Conservation (phyloP, 2,329 filamentous ascomycete genomes). For the Aureobasidium sp. region DNA sequence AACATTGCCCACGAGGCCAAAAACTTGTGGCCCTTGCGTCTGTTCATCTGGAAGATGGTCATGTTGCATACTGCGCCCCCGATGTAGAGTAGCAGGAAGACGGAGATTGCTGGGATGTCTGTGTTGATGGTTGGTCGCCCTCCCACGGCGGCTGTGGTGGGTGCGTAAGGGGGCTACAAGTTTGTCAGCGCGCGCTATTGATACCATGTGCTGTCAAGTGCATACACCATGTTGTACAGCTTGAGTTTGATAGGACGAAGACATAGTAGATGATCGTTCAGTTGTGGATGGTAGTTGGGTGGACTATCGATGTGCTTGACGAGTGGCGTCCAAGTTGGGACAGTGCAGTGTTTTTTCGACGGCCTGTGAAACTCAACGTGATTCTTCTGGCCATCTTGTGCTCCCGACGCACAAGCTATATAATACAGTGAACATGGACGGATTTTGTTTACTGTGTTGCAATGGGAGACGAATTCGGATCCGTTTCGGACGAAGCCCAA, state of each 20-base stretch:
- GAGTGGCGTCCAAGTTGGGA: background rate
- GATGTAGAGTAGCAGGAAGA: constrained; percentile 37
- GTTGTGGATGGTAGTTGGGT: background rate
- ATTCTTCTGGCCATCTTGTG: background rate
- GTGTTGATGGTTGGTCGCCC: constrained; percentile 28
- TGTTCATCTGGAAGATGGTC: constrained; percentile 34
- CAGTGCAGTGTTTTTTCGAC: background rate
- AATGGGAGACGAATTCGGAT: background rate
- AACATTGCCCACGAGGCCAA: constrained; percentile 33
- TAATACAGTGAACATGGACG: background rate
- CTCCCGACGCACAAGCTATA: background rate
- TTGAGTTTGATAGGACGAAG: background rate
- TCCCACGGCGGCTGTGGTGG: constrained; percentile 27
- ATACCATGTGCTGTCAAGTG: constrained; percentile 10
- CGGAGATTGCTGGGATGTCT: constrained; percentile 34
- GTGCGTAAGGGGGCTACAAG: constrained; percentile 21
- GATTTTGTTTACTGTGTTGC: background rate
- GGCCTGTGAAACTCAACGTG: background rate
- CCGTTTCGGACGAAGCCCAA: background rate
- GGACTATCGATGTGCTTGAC: background rate
- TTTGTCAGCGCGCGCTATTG: background rate
- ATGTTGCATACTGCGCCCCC: constrained; percentile 33
- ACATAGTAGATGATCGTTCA: background rate
- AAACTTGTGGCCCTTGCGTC: constrained; percentile 33
- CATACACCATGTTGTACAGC: background rate